Conservation (phyloP, 768 basidiomycete species). For the Hirschioporus abietinus region DNA sequence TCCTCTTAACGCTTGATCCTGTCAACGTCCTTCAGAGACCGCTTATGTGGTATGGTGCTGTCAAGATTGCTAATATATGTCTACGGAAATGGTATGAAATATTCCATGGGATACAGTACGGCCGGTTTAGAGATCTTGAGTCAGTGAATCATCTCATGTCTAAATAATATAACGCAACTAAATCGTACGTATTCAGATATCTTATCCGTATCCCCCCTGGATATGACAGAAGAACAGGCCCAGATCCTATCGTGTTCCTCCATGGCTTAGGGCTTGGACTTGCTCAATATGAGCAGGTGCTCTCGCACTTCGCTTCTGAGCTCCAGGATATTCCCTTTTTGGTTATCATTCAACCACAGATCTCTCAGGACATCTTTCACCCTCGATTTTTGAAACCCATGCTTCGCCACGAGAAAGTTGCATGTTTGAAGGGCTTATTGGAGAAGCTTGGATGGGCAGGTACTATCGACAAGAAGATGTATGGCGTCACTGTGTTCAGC, state of each 20-base stretch:
- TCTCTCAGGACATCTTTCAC: constrained; percentile 84
- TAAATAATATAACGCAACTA: not conserved
- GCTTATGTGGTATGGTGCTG: constrained; percentile 51
- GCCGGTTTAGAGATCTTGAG: constrained; percentile 63
- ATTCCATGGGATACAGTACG: constrained; percentile 38
- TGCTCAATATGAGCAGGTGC: constrained; percentile 59
- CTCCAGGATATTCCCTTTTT: constrained; percentile 70
- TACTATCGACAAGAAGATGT: constrained; percentile 20
- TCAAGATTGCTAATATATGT: constrained; percentile 43
- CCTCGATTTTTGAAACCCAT: constrained; percentile 66
- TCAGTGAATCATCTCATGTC: constrained; percentile 27
- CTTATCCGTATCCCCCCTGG: constrained; percentile 61
- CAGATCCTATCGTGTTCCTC: constrained; percentile 73
- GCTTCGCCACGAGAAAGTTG: constrained; percentile 52
- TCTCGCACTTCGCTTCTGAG: constrained; percentile 49
- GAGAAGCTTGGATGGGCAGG: constrained; percentile 60
- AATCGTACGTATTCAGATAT: constrained; percentile 42
- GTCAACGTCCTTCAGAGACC: constrained; percentile 69
- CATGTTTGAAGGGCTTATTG: constrained; percentile 52
- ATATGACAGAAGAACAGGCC: constrained; percentile 56
- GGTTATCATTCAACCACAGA: constrained; percentile 76
- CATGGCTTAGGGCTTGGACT: constrained; percentile 89
- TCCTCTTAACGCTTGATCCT: constrained; percentile 74
- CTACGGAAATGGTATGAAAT: constrained; percentile 40
- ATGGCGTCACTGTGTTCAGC: constrained; percentile 73